Evolutionary conservation across 768 basidiomycete species (phyloP).

Genomic region (Collybia mongolica): DNA sequence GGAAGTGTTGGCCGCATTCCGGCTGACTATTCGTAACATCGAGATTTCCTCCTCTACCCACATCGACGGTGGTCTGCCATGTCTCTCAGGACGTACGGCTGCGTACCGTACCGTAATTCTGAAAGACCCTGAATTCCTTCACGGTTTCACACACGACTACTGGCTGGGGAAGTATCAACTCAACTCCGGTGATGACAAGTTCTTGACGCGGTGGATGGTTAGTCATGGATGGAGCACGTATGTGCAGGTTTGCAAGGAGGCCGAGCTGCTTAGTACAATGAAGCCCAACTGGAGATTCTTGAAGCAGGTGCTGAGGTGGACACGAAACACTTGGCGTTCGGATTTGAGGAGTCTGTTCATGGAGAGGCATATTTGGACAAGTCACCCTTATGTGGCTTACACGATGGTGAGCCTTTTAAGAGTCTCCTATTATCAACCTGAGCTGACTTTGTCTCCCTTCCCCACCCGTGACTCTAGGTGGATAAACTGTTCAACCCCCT

Average conservation of each 20-base stretch:
- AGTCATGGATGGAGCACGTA: conserved; percentile 95
- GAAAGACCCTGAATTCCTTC: conserved; percentile 91
- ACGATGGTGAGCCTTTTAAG: conserved; percentile 67
- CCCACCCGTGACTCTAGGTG: conserved; percentile 51
- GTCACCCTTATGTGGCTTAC: conserved; percentile 89
- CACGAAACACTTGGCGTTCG: conserved; percentile 90
- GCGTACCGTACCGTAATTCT: conserved; percentile 93
- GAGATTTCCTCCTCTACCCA: conserved; percentile 88
- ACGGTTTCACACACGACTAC: conserved; percentile 92
- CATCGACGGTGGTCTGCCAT: conserved; percentile 90
- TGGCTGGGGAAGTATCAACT: conserved; percentile 95
- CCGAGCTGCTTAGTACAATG: conserved; percentile 89
- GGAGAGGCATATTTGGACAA: conserved; percentile 84
- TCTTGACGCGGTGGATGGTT: conserved; percentile 95
- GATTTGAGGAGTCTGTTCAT: conserved; percentile 88
- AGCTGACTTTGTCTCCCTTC: neutral
- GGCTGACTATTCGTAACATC: conserved; percentile 90
- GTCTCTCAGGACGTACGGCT: conserved; percentile 90
- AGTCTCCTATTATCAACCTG: conserved; percentile 40
- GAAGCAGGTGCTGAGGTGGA: conserved; percentile 93
- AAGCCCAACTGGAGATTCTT: conserved; percentile 96
- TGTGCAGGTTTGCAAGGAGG: conserved; percentile 83
- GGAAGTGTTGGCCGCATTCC: conserved; percentile 94
- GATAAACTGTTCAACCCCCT: conserved; percentile 87
- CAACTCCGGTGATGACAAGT: conserved; percentile 94